Percentiles rank a stretch among this genome's conserved stretches.
Conservation (phyloP, 2,329 filamentous ascomycete species). For the Fusarium sp. region DNA sequence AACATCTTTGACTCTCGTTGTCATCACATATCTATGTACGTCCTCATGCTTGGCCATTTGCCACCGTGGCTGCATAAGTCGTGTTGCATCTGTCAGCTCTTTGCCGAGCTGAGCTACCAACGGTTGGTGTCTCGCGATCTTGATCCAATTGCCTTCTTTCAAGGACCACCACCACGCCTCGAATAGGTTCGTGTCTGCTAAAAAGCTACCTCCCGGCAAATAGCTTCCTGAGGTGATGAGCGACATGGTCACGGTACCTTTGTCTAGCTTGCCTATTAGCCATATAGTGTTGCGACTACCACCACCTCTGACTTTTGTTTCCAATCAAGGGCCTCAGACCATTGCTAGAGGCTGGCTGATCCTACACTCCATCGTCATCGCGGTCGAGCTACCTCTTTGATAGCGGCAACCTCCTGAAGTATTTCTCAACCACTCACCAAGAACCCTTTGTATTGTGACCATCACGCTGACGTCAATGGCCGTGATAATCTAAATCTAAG, state of each 20-base stretch:
- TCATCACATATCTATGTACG: neutral
- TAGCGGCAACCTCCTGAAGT: constrained; percentile 17
- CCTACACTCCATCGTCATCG: constrained; percentile 27
- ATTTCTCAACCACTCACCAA: constrained; percentile 10
- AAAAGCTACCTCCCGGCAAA: constrained; percentile 17
- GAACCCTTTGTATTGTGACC: constrained; percentile 36
- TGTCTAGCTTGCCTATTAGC: constrained; percentile 25
- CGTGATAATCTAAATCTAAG: constrained; percentile 31
- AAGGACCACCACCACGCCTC: constrained; percentile 14
- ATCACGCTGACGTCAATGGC: constrained; percentile 45
- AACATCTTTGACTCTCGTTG: neutral
- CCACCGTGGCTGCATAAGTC: constrained; percentile 19
- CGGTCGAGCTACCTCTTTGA: constrained; percentile 4
- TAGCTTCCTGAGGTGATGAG: constrained; percentile 5
- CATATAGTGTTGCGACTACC: constrained; percentile 23
- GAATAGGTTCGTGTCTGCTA: neutral
- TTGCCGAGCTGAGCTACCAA: constrained; percentile 23
- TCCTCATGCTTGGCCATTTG: neutral
- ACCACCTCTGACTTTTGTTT: constrained; percentile 4
- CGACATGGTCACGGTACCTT: constrained; percentile 32
- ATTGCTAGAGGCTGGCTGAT: constrained; percentile 25
- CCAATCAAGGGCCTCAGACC: constrained; percentile 25
- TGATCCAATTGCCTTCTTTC: constrained; percentile 20
- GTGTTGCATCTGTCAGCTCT: neutral
- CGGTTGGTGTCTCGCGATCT: neutral